Conservation (phyloP, 805 yeast genomes). For the Schizosaccharomyces lindneri region DNA sequence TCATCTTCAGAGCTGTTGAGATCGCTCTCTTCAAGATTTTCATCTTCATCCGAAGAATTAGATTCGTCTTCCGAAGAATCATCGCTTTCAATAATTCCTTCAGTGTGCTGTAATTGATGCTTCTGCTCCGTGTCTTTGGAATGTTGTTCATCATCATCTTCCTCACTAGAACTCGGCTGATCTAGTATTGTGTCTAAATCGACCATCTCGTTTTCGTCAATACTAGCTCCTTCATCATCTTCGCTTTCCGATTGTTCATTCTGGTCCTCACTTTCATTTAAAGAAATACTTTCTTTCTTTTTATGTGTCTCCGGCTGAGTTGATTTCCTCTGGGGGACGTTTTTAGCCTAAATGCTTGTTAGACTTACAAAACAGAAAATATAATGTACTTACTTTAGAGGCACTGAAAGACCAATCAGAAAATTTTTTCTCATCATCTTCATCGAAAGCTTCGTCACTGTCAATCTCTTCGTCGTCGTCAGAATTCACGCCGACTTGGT, state of each 20-base stretch:
- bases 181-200: conserved; percentile 1
- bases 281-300: neutral
- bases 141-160: conserved; percentile 7
- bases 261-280: conserved; percentile 4
- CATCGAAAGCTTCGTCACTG: conserved; percentile 48
- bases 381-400: neutral
- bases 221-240: conserved; percentile 2
- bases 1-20: conserved; percentile 9
- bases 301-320: conserved; percentile 6
- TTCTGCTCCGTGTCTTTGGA: neutral
- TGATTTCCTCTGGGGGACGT: neutral
- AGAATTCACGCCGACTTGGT: neutral
- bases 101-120: neutral
- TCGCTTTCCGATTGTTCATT: conserved; percentile 4
- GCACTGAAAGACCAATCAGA: conserved; percentile 6
- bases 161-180: neutral
- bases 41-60: conserved; percentile 5
- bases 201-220: conserved; percentile 7
- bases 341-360: neutral
- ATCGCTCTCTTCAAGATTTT: conserved; percentile 5
- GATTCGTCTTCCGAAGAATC: neutral
- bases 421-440: conserved; percentile 4
- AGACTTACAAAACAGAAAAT: conserved; percentile 1
- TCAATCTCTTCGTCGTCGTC: conserved; percentile 28
- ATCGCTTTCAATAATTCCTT: neutral